Conservation (phyloP, 176 grass and related monocot genomes). For the Triticum timopheevii region DNA sequence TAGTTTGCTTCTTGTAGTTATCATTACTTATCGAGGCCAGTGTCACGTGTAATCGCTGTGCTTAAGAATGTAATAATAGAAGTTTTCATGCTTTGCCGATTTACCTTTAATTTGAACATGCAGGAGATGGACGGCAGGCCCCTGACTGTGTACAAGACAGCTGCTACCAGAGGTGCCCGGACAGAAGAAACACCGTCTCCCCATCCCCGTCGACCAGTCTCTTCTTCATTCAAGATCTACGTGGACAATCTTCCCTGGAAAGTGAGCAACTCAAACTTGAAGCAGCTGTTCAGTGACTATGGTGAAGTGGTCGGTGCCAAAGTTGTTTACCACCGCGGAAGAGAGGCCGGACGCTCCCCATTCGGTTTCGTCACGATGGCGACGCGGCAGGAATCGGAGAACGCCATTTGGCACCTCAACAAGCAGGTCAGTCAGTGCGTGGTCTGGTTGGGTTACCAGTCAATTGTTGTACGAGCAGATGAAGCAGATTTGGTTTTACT, state of each 20-base stretch:
- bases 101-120: neutral
- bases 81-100: neutral
- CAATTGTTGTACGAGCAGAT: neutral
- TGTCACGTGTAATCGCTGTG: neutral
- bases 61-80: neutral
- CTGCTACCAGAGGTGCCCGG: neutral
- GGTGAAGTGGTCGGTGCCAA: constrained; percentile 71
- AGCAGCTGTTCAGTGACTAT: constrained; percentile 68
- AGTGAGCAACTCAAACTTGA: constrained; percentile 61
- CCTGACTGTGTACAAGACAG: constrained; percentile 38
- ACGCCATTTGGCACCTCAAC: constrained; percentile 80
- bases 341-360: constrained; percentile 55
- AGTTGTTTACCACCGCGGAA: constrained; percentile 54
- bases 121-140: constrained; percentile 68
- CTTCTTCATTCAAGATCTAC: constrained; percentile 54
- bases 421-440: constrained; percentile 58
- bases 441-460: neutral
- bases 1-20: neutral
- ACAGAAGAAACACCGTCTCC: constrained; percentile 1
- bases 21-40: neutral
- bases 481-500: neutral
- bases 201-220: neutral
- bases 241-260: constrained; percentile 80
- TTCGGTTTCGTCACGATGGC: constrained; percentile 85
- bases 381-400: constrained; percentile 60